Conservation (phyloP, 2,329 filamentous ascomycete genomes). For the Teratosphaeria zuluensis region DNA sequence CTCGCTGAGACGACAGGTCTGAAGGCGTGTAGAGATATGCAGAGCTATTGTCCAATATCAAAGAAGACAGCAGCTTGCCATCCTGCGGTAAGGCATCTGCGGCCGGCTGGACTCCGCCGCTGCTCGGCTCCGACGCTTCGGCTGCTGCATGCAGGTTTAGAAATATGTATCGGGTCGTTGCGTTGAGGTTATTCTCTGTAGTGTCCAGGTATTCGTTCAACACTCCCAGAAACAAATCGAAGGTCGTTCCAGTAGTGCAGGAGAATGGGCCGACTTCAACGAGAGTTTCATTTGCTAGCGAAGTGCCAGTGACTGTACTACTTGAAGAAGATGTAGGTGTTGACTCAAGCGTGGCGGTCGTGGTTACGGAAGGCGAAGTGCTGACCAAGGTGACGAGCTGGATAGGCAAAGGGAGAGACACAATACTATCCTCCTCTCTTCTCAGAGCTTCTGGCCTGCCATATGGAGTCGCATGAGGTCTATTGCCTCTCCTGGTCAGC, state of each 20-base stretch:
- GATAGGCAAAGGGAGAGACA: neutral
- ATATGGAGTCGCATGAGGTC: neutral
- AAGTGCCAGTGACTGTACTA: neutral
- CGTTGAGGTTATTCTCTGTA: conserved; percentile 47
- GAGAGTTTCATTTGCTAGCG: conserved; percentile 7
- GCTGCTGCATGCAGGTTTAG: conserved; percentile 52
- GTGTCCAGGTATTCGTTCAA: conserved; percentile 43
- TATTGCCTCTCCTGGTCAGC: neutral
- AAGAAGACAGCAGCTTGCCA: conserved; percentile 36
- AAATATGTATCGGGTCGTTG: conserved; percentile 43
- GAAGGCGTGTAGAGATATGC: conserved; percentile 46
- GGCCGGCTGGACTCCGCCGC: conserved; percentile 30
- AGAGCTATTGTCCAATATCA: conserved; percentile 40
- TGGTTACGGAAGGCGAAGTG: neutral
- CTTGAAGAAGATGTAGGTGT: neutral
- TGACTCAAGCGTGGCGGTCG: conserved; percentile 1
- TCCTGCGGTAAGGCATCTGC: conserved; percentile 34
- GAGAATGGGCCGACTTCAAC: conserved; percentile 40
- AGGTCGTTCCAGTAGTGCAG: conserved; percentile 45
- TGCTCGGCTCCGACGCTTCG: conserved; percentile 31
- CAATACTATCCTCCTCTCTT: neutral
- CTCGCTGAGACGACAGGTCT: conserved; percentile 41
- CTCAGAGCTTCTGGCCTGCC: neutral
- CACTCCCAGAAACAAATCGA: conserved; percentile 41
- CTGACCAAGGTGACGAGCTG: neutral